These are phyloP conservation scores for Trichoderma aggressivum DNA, from an alignment of 2,329 filamentous ascomycete species.

Conservation along the genomic window DNA sequence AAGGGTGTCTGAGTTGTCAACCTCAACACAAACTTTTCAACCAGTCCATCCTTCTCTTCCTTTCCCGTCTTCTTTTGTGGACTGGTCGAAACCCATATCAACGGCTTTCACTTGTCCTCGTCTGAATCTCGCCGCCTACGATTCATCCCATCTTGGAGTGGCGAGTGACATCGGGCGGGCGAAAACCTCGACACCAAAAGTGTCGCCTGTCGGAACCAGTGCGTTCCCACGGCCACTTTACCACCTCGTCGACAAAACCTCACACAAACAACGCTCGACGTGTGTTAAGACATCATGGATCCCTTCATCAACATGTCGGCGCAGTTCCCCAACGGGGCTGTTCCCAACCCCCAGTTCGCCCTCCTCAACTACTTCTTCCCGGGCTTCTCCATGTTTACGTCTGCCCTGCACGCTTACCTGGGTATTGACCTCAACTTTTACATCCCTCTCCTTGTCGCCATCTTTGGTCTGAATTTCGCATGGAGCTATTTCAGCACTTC, in stretches of 20 bases:
- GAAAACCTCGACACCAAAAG: background rate
- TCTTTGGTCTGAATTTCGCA: constrained; percentile 47
- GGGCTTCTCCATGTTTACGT: constrained; percentile 58
- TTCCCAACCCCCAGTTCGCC: constrained; percentile 38
- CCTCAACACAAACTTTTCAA: background rate
- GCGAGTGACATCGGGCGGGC: background rate
- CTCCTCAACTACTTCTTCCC: constrained; percentile 64
- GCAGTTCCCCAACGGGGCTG: constrained; percentile 1
- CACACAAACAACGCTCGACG: background rate
- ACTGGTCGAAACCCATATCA: background rate
- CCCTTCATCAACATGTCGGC: constrained; percentile 26
- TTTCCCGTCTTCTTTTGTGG: background rate
- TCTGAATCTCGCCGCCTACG: background rate
- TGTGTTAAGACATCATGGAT: constrained; percentile 24
- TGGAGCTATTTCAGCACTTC: constrained; percentile 52
- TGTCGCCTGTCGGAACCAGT: background rate
- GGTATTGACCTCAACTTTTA: constrained; percentile 62
- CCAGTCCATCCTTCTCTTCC: background rate
- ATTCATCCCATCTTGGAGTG: background rate
- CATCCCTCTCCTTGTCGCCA: constrained; percentile 53
- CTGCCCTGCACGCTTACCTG: constrained; percentile 52
- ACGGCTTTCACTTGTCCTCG: background rate
- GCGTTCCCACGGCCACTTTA: background rate
- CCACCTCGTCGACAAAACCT: background rate
- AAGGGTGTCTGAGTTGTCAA: background rate